These are phyloP conservation scores for Pelargonium myrrhifolium DNA, from an alignment of 441 rosid genomes.

Conservation along the genomic window DNA sequence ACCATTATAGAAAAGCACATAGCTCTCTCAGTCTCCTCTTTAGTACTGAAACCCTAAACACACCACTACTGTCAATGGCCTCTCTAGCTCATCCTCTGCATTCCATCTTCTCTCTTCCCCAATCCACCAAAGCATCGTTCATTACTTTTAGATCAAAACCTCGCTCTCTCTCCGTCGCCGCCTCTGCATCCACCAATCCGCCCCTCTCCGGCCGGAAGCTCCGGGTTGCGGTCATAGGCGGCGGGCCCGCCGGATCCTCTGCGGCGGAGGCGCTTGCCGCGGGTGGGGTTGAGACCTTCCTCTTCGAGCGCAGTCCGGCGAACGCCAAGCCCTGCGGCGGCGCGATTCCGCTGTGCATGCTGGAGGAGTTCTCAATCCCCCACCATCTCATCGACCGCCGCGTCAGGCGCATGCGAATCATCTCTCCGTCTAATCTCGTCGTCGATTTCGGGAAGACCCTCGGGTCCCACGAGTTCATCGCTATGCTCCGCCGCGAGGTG, in stretches of 20 bases:
- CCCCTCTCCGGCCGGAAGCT: slow-evolving; percentile 37
- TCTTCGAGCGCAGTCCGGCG: slow-evolving; percentile 47
- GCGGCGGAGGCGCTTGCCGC: slow-evolving; percentile 47
- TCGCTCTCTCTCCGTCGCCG: slow-evolving; percentile 12
- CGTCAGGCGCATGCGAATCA: slow-evolving; percentile 52
- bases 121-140: neutral
- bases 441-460: slow-evolving; percentile 58
- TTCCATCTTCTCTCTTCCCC: neutral
- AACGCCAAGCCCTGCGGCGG: slow-evolving; percentile 64
- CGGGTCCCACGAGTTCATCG: slow-evolving; percentile 45
- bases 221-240: slow-evolving; percentile 49
- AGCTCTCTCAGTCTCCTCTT: neutral
- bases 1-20: too few relatives aligned
- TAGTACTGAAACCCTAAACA: neutral
- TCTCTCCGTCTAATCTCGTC: slow-evolving; percentile 57
- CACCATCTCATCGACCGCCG: slow-evolving; percentile 46
- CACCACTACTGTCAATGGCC: neutral
- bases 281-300: slow-evolving; percentile 54
- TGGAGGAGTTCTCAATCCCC: slow-evolving; percentile 57
- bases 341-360: slow-evolving; percentile 65
- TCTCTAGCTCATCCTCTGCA: neutral
- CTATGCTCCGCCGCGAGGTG: slow-evolving; percentile 66
- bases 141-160: neutral
- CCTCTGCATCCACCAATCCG: slow-evolving; percentile 18
- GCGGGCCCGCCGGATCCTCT: slow-evolving; percentile 53